Base-by-base conservation (phyloP, 768 basidiomycete genomes). In the Termitomyces sp. region DNA sequence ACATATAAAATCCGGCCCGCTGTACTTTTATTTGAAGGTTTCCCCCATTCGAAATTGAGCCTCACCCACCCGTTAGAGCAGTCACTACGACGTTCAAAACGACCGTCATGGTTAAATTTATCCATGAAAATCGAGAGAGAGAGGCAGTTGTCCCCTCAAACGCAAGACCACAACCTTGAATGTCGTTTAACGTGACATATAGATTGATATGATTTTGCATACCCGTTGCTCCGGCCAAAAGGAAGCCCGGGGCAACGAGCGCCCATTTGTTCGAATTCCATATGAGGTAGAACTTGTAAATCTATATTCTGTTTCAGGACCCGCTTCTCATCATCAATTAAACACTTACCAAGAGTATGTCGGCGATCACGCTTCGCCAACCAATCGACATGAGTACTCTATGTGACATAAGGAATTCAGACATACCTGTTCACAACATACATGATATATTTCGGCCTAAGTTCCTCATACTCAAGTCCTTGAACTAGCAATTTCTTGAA, bases 1-100 rank as follows among this genome's bases (percentile, higher is more conserved):
- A 73, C 56, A 60, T 67, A 74, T 63, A 69, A 66, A 39, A 75
- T 71, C 31, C 72, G 65, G 18, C 68, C 73, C 15, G 71, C 74
- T 75, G 31, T 56, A 27, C 29, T 35, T 22, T 12, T 55, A 15
- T 12, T 29, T 16, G 29, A 41, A 13, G 18, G 16, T 22, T 35
- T 36, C 12, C 10, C 27, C 33, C 5, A 40, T 39, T 16, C 33
- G 25, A 9, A 31, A 13, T 11, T n/a, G 40, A 15, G 3, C 13
- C n/a, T 10, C 7, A 60, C 66, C 18, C 31, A 73, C 73, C 73
- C 22, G 71, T 69, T 44, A 76, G 53, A 2, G 59, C 57, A 5
- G 73, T 75, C 9, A 73, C 51, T 27, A 68, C 50, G 18, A 73
- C 56, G 41, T 76, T 76, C 22, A 70, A 62, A 7, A 64, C 53